These are phyloP conservation scores for Salvia sclarea DNA, from an alignment of 305 asterid genomes.

Conservation along the genomic window DNA sequence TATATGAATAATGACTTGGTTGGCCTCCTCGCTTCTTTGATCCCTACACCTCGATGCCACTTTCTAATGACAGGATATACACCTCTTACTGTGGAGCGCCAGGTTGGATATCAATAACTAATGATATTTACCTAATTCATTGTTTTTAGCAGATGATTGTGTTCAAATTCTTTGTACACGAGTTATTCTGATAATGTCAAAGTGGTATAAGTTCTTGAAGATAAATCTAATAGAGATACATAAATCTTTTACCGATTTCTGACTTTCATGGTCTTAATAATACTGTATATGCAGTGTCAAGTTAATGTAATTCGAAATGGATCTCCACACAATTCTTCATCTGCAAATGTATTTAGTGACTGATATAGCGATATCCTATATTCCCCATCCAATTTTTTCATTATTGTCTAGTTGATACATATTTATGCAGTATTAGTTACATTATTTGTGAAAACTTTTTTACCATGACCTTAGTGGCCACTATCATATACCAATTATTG, in stretches of 20 bases:
- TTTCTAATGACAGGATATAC: conserved; percentile 99
- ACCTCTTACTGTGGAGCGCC: conserved; percentile 99
- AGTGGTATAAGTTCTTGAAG: neutral
- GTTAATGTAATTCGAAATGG: neutral
- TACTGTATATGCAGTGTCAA: neutral
- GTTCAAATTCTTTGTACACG: neutral
- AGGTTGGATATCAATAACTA: conserved; percentile 55
- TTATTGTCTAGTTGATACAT: neutral
- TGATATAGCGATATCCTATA: neutral
- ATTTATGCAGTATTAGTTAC: neutral
- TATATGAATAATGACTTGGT: conserved; percentile 99
- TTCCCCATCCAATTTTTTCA: neutral
- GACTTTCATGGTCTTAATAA: conserved; percentile 9
- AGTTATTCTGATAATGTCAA: neutral
- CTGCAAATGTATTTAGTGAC: neutral
- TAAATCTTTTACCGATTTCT: neutral
- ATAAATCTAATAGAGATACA: neutral
- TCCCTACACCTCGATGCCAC: conserved; percentile 99
- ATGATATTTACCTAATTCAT: neutral
- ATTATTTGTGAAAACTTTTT: neutral
- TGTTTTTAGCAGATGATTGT: neutral
- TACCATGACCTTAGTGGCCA: neutral
- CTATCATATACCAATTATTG: neutral
- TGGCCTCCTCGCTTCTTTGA: conserved; percentile 98
- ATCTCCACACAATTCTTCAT: neutral